Conservation (phyloP, 495 filamentous ascomycete species). For the Penicillium mononematosum region DNA sequence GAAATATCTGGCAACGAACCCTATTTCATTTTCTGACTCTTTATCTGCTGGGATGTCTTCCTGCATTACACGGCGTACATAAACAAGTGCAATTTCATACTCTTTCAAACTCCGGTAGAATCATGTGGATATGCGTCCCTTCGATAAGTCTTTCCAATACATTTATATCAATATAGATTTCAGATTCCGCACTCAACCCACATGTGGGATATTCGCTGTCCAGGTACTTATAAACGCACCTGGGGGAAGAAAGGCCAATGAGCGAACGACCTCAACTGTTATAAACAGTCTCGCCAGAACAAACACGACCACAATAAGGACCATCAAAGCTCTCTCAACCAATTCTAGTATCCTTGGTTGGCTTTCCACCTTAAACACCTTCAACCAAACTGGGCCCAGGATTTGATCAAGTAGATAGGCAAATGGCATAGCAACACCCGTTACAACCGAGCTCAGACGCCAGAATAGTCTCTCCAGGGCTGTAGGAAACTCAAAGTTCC, state of each 20-base stretch:
- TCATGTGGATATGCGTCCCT: background rate
- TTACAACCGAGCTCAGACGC: conserved; percentile 1
- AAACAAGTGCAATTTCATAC: conserved; percentile 19
- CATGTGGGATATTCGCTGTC: background rate
- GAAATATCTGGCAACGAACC: conserved; percentile 13
- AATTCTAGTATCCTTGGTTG: background rate
- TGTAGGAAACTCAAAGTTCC: conserved; percentile 6
- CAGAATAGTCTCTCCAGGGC: background rate
- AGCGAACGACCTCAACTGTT: conserved; percentile 1
- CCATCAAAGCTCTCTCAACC: background rate
- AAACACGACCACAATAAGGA: background rate
- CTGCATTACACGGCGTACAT: conserved; percentile 34
- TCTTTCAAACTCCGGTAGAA: background rate
- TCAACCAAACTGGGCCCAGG: background rate
- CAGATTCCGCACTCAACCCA: background rate
- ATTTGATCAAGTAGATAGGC: background rate
- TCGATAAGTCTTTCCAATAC: background rate
- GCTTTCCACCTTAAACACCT: background rate
- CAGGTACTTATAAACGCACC: background rate
- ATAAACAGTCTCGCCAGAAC: background rate
- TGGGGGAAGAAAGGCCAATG: conserved; percentile 4
- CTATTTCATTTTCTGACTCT: conserved; percentile 10
- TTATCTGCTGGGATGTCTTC: conserved; percentile 22
- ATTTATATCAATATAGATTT: background rate
- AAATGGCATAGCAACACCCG: conserved; percentile 1